These are phyloP conservation scores for Aristolochia fimbriata DNA, from an alignment of 164 flowering plant genomes.

Conservation along the genomic window DNA sequence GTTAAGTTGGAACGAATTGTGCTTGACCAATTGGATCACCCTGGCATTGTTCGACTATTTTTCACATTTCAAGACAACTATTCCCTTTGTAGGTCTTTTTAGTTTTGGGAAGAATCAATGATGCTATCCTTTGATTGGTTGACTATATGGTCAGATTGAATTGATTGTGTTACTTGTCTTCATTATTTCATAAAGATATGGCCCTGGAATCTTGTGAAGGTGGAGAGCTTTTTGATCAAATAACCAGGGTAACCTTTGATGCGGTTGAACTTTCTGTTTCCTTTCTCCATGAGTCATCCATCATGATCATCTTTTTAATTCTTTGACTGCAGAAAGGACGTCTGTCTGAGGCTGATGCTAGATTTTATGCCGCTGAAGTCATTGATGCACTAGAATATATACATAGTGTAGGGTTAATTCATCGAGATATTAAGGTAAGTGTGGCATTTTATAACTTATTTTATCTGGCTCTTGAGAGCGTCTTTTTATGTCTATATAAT, in stretches of 20 bases:
- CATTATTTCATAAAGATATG: slow-evolving; percentile 60
- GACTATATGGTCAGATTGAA: not conserved
- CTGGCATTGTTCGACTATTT: slow-evolving; percentile 73
- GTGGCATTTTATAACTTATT: not conserved
- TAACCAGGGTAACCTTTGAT: slow-evolving; percentile 59
- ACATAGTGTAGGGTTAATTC: slow-evolving; percentile 89
- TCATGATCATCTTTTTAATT: not conserved
- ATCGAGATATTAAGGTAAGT: slow-evolving; percentile 93
- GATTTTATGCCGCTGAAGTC: slow-evolving; percentile 95
- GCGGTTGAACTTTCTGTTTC: not conserved
- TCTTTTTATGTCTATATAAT: not conserved
- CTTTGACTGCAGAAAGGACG: slow-evolving; percentile 74
- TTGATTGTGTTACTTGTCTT: slow-evolving; percentile 14
- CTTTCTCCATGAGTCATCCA: slow-evolving; percentile 1
- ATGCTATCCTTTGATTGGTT: slow-evolving; percentile 4
- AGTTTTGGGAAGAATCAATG: slow-evolving; percentile 5
- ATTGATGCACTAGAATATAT: slow-evolving; percentile 96
- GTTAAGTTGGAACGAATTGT: slow-evolving; percentile 96
- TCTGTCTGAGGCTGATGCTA: slow-evolving; percentile 79
- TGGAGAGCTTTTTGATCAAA: slow-evolving; percentile 98
- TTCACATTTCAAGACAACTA: slow-evolving; percentile 92
- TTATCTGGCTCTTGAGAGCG: not conserved
- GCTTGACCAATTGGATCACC: slow-evolving; percentile 95
- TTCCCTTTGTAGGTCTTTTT: slow-evolving; percentile 75
- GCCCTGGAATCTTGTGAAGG: slow-evolving; percentile 99